Conservation (phyloP, 805 yeast genomes). For the Wickerhamia fluorescens region DNA sequence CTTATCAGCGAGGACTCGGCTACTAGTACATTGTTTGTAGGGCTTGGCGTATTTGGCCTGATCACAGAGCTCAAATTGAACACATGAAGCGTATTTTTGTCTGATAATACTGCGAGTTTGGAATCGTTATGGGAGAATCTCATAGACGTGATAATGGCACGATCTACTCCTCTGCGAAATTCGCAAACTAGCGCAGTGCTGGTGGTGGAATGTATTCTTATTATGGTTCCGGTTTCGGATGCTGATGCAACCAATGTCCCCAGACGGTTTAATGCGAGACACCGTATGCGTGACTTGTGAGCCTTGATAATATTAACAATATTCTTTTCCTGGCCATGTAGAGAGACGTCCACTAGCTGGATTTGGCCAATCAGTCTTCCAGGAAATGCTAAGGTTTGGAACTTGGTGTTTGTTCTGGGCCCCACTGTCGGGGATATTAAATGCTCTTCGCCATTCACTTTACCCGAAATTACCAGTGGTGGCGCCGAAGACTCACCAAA, state of each 20-base stretch:
- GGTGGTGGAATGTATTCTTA: constrained; percentile 63
- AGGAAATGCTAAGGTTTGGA: constrained; percentile 67
- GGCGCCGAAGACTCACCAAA: constrained; percentile 1
- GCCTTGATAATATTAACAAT: constrained; percentile 68
- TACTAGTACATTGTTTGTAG: too few species aligned
- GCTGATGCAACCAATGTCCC: constrained; percentile 76
- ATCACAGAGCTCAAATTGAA: constrained; percentile 56
- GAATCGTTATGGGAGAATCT: constrained; percentile 72
- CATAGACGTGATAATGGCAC: constrained; percentile 76
- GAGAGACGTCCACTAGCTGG: constrained; percentile 66
- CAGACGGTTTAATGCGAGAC: constrained; percentile 53
- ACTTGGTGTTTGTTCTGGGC: constrained; percentile 18
- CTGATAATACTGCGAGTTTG: constrained; percentile 78
- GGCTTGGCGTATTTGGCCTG: too few species aligned
- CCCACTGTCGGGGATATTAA: constrained; percentile 9
- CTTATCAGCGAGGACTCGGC: too few species aligned
- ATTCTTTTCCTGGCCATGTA: constrained; percentile 52
- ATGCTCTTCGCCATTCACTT: constrained; percentile 2
- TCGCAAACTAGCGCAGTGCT: constrained; percentile 70
- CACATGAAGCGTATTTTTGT: constrained; percentile 83
- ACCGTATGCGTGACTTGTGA: constrained; percentile 60
- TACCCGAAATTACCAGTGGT: too few species aligned
- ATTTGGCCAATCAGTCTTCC: constrained; percentile 71
- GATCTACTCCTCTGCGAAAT: constrained; percentile 85
- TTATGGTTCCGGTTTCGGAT: constrained; percentile 74